phyloP scores from a whole-genome alignment of 1,139 yeast genomes.

The Lodderomyces margitis region DNA sequence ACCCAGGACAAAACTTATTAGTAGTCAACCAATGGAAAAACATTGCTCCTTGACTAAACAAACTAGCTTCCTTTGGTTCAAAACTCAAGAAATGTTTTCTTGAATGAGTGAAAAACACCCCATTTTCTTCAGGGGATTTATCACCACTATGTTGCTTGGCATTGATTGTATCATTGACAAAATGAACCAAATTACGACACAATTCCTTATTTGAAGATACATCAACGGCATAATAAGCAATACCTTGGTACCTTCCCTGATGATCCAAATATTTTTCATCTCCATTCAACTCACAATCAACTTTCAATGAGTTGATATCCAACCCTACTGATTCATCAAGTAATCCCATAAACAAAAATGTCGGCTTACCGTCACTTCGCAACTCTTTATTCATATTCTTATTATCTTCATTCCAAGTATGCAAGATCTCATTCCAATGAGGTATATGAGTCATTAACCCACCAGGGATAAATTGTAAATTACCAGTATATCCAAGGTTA shows the following conservation, averaged over 20 bases:
- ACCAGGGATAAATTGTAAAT: slow-evolving; percentile 7
- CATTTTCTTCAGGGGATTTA: slow-evolving; percentile 16
- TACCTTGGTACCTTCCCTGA: slow-evolving; percentile 59
- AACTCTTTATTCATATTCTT: slow-evolving; percentile 32
- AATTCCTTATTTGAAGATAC: slow-evolving; percentile 38
- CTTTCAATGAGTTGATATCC: slow-evolving; percentile 30
- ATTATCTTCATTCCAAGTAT: slow-evolving; percentile 31
- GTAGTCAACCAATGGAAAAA: slow-evolving; percentile 82
- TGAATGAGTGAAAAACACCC: slow-evolving; percentile 31
- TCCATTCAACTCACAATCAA: slow-evolving; percentile 17
- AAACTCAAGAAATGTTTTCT: slow-evolving; percentile 38
- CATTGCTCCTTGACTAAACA: slow-evolving; percentile 80
- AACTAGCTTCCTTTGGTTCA: slow-evolving; percentile 52
- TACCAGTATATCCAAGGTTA: slow-evolving; percentile 15
- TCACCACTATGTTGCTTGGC: slow-evolving; percentile 11
- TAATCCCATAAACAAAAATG: slow-evolving; percentile 65
- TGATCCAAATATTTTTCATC: slow-evolving; percentile 37
- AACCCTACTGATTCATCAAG: slow-evolving; percentile 53
- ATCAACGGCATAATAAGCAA: slow-evolving; percentile 78
- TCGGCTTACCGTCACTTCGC: slow-evolving; percentile 37
- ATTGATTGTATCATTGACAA: slow-evolving; percentile 17
- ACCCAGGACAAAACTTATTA: slow-evolving; percentile 81
- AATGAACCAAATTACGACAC: slow-evolving; percentile 21
- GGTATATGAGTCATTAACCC: slow-evolving; percentile 17
- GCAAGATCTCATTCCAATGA: slow-evolving; percentile 25